Conservation (phyloP, 768 basidiomycete genomes). For the Pulveroboletus sp. region DNA sequence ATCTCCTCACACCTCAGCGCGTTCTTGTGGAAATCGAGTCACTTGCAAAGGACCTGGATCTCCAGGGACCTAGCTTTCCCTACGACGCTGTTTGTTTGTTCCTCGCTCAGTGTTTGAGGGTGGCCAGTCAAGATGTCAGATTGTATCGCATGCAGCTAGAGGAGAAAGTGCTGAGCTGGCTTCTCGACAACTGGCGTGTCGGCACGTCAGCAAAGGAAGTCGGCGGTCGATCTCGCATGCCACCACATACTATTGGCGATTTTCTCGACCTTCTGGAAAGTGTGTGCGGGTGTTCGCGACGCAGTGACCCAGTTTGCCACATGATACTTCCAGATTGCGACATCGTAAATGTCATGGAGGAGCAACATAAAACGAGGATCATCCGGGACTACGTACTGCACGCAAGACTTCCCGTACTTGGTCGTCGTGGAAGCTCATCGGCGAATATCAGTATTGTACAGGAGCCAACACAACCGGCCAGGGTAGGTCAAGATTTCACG, state of each 20-base stretch:
- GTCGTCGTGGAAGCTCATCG: slow-evolving; percentile 7
- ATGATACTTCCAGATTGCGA: slow-evolving; percentile 67
- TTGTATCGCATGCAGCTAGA: slow-evolving; percentile 84
- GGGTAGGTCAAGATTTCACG: slow-evolving; percentile 33
- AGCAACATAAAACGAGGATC: slow-evolving; percentile 52
- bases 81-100: slow-evolving; percentile 90
- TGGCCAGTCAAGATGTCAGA: slow-evolving; percentile 78
- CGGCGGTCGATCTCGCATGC: slow-evolving; percentile 40
- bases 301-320: slow-evolving; percentile 44
- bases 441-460: not conserved
- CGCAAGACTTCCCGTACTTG: slow-evolving; percentile 55
- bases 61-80: slow-evolving; percentile 87
- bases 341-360: slow-evolving; percentile 58
- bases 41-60: slow-evolving; percentile 77
- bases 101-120: slow-evolving; percentile 60
- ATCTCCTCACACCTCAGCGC: slow-evolving; percentile 51
- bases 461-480: slow-evolving; percentile 6
- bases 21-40: slow-evolving; percentile 73
- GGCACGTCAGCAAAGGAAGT: slow-evolving; percentile 38
- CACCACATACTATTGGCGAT: slow-evolving; percentile 57
- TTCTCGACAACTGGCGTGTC: slow-evolving; percentile 67
- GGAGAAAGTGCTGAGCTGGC: slow-evolving; percentile 82
- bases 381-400: slow-evolving; percentile 72
- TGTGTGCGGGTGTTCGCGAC: slow-evolving; percentile 55
- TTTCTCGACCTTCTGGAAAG: slow-evolving; percentile 60